Evolutionary conservation across 805 yeast genomes (phyloP).

Genomic region (Diddensiella transvaalensis): DNA sequence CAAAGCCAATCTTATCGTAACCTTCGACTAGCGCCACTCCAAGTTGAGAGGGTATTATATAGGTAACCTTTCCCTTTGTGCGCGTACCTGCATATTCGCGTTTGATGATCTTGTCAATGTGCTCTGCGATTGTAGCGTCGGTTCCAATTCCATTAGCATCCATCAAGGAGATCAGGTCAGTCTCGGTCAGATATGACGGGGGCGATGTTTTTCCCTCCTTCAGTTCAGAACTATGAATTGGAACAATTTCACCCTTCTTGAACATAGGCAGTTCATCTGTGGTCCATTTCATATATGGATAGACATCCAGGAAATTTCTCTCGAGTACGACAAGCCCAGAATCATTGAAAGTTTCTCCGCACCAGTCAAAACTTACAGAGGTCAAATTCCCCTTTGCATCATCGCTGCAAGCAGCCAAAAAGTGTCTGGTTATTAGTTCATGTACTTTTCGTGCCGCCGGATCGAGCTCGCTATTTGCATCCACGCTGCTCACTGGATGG

Average conservation of each 20-base stretch:
- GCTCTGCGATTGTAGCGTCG: constrained; percentile 98
- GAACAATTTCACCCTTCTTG: constrained; percentile 51
- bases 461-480: constrained; percentile 24
- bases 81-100: constrained; percentile 51
- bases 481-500: constrained; percentile 61
- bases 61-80: constrained; percentile 5
- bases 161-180: constrained; percentile 90
- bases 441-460: constrained; percentile 64
- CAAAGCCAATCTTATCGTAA: constrained; percentile 73
- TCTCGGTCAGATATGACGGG: constrained; percentile 82
- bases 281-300: constrained; percentile 76
- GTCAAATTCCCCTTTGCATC: constrained; percentile 81
- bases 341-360: constrained; percentile 64
- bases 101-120: constrained; percentile 71
- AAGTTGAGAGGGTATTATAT: constrained; percentile 69
- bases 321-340: constrained; percentile 73
- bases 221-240: constrained; percentile 54
- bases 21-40: constrained; percentile 90
- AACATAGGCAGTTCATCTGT: constrained; percentile 60
- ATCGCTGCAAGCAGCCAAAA: constrained; percentile 85
- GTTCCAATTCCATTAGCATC: constrained; percentile 98
- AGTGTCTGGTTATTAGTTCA: constrained; percentile 80
- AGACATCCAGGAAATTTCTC: constrained; percentile 76
- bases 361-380: constrained; percentile 68
- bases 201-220: constrained; percentile 75